Evolutionary conservation across 495 filamentous ascomycete genomes (phyloP), one percentile per base, ranked within the genome.

Genomic region (Jackrogersella multiformis): DNA sequence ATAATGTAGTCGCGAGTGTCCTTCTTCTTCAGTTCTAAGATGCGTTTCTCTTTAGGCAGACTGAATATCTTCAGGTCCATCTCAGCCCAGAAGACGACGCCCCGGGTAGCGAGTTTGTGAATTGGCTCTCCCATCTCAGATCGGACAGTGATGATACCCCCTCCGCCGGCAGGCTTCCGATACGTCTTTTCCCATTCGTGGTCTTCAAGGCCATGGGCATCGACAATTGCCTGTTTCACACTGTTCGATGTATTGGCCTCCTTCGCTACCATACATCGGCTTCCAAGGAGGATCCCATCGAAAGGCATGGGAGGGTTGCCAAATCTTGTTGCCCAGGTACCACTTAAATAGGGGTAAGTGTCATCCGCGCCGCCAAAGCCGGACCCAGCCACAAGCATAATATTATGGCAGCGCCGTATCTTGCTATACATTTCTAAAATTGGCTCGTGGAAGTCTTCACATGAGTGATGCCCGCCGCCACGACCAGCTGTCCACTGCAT

Each of bases 91-190:
- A 96, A 91, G 56, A 87, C 77, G 34, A 96, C 90, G 78, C 92
- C 92, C 49, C 92, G 84, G 18, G 92, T 96, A 16, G 92, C 92
- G 51, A 96, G 80, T 75, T 94, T 94, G 79, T 96, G 92, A 56
- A 96, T 96, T 18, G 92, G 92, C 78, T 96, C 91, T 38, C 92
- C 92, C 92, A 94, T 95, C 73, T 94, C 92, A 2, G 92, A 96
- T 44, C 89, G 82, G 28, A 96, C 91, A 12, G 92, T 93, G 70
- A 96, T 88, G 23, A 96, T 85, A 68, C 92, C 92, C 72, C 65
- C 60, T 15, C 60, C 69, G 20, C 92, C 92, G 53, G 88, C 87
- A 46, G 91, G 82, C 13, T 87, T 85, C 72, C 90, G 91, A 79
- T 94, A 94, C 10, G 91, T 94, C 79, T 92, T 91, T 78, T 94